phyloP scores from a whole-genome alignment of 2,329 filamentous ascomycete species.

The Chaetomiaceae sp. region DNA sequence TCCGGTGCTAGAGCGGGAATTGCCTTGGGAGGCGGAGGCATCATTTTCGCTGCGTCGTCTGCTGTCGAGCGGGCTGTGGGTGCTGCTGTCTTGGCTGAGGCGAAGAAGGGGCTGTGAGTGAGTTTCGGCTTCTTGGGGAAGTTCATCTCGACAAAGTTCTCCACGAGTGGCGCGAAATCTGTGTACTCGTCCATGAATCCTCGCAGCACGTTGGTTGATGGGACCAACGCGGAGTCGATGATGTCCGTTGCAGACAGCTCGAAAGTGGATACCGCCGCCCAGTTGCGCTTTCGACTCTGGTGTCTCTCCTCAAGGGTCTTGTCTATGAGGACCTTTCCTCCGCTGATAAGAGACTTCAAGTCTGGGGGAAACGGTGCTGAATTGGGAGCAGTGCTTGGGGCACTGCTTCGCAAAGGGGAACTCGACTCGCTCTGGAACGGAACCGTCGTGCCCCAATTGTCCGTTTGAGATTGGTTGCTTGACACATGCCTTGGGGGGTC shows the following conservation, averaged over 20 bases:
- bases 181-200: conserved; percentile 16
- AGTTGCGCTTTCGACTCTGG: background rate
- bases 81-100: background rate
- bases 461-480: background rate
- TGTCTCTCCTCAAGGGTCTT: conserved; percentile 6
- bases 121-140: conserved; percentile 22
- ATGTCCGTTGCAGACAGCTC: background rate
- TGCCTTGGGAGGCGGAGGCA: conserved; percentile 13
- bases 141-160: conserved; percentile 25
- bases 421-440: background rate
- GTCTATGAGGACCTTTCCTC: conserved; percentile 14
- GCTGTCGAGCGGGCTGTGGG: background rate
- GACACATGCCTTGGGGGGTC: background rate
- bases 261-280: no score
- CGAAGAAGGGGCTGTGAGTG: conserved; percentile 20
- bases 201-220: conserved; percentile 17
- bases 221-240: conserved; percentile 7
- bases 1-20: conserved; percentile 19
- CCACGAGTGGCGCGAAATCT: conserved; percentile 19
- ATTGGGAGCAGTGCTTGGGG: no score
- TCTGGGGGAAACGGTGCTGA: background rate
- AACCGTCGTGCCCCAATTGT: background rate
- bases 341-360: conserved; percentile 8
- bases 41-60: conserved; percentile 4
- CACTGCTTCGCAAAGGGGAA: background rate